A percentile compares a stretch with the other conserved stretches of the same genome.
phyloP scores from a whole-genome alignment of 352 stramenopile species.

The Pythium chondricola region DNA sequence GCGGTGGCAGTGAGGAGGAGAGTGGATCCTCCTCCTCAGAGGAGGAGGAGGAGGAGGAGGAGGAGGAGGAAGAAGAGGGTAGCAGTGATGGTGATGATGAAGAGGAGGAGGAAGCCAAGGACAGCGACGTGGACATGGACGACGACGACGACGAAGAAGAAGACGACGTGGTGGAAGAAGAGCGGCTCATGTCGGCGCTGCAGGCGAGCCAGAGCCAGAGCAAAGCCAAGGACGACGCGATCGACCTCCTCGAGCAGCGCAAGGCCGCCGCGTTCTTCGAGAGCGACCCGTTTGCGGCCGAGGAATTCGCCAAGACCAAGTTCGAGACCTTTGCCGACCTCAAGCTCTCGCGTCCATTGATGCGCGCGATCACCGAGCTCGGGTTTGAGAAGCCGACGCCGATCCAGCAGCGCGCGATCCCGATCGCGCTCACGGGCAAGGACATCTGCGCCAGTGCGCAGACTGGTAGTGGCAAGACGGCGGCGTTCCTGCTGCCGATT shows the following conservation, averaged over 20 bases:
- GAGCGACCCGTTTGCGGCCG: constrained; percentile 62
- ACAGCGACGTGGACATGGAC: constrained; percentile 24
- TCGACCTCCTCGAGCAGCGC: constrained; percentile 72
- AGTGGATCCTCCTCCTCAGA: no score
- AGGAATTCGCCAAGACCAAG: constrained; percentile 76
- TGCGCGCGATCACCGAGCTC: constrained; percentile 94
- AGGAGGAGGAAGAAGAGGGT: constrained; percentile 12
- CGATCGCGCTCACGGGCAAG: constrained; percentile 90
- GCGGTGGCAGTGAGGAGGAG: constrained; percentile 21
- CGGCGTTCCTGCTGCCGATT: constrained; percentile 96
- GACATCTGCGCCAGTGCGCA: constrained; percentile 97
- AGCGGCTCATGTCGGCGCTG: constrained; percentile 56
- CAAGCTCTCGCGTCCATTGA: constrained; percentile 95
- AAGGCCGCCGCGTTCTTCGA: constrained; percentile 83
- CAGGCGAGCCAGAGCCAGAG: constrained; percentile 50
- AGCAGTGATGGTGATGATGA: constrained; percentile 27
- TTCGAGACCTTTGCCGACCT: constrained; percentile 95
- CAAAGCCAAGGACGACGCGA: constrained; percentile 48
- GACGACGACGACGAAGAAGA: constrained; percentile 46
- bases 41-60: constrained; percentile 11
- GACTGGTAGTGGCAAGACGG: constrained; percentile 98
- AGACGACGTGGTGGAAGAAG: constrained; percentile 74
- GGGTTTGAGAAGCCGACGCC: constrained; percentile 96
- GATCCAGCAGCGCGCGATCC: constrained; percentile 92
- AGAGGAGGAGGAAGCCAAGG: constrained; percentile 24